Evolutionary conservation across 2,329 filamentous ascomycete species (phyloP), one percentile per base, ranked within the genome.

Genomic region (Xylaria digitata): DNA sequence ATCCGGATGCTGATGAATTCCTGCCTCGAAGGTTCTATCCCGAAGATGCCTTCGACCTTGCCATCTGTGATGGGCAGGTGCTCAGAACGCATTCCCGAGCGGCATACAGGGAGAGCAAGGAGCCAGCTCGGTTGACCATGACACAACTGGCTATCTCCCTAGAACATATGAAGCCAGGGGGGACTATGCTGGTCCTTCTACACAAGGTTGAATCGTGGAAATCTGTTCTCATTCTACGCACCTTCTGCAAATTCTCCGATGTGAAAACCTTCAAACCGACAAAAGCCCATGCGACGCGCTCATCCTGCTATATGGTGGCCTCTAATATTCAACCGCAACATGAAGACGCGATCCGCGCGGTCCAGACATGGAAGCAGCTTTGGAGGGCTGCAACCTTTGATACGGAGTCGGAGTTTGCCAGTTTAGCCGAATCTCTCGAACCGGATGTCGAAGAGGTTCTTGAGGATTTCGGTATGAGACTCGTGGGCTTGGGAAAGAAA

Each of bases 261-360:
- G 70, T 87, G 0, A 48, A 64, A 23, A 68, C 86, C 0, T 83
- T 80, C 72, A 88, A 88, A 71, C 83, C 83, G 0, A 68, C 7
- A 1, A 72, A 7, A 0, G 70, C 65, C 2, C 83, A 87, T 64
- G 72, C 70, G 1, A 82, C 75, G 21, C 75, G 81, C 3, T 84
- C 81, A 0, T 86, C 84, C 0, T 88, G 87, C 68, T 88, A 88
- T 70, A 76, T 87, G 71, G 66, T 88, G 9, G 85, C 84, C 1
- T 80, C 73, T 1, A 70, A 81, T 2, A 75, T 88, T 0, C 75
- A 79, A 48, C 75, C 76, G 5, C 46, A 74, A 3, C 65, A 68
- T 19, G 49, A 70, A 0, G 74, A 77, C 34, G 83, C 82, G 0
- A 2, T 72, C 0, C 37, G 63, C 8, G 80, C 82, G 0, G 67